These are phyloP conservation scores for Hymenoscyphus infarciens DNA, from an alignment of 2,329 filamentous ascomycete genomes.

Conservation along the genomic window DNA sequence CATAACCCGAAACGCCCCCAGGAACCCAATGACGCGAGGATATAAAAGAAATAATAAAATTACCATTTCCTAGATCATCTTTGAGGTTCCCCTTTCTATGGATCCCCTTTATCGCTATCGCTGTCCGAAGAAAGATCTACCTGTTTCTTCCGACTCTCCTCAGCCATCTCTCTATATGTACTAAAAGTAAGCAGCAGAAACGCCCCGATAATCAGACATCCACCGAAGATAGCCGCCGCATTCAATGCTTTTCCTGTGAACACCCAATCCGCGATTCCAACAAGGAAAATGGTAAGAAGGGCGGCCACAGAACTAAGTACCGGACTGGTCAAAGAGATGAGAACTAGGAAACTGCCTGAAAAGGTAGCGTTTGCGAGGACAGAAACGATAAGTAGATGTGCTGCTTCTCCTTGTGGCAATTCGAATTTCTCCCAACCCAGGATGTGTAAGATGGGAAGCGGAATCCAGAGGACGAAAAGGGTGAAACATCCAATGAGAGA, in stretches of 20 bases:
- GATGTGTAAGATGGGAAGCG: constrained; percentile 77
- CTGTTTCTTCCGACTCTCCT: constrained; percentile 65
- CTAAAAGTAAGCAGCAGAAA: constrained; percentile 88
- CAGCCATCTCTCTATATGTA: constrained; percentile 88
- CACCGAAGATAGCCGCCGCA: constrained; percentile 73
- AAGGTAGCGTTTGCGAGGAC: constrained; percentile 88
- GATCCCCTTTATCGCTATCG: constrained; percentile 37
- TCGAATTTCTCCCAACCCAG: constrained; percentile 78
- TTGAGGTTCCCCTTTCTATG: neutral
- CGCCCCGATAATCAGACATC: constrained; percentile 79
- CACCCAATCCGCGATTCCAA: constrained; percentile 86
- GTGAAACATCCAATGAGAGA: constrained; percentile 86
- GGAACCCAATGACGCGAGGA: neutral
- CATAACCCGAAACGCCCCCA: neutral
- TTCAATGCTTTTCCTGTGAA: constrained; percentile 75
- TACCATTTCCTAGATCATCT: neutral
- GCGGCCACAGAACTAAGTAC: constrained; percentile 91
- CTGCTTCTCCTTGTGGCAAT: constrained; percentile 72
- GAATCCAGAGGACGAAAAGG: constrained; percentile 83
- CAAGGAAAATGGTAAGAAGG: constrained; percentile 92
- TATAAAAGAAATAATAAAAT: neutral
- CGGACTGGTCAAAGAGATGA: constrained; percentile 89
- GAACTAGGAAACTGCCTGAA: constrained; percentile 85
- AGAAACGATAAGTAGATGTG: constrained; percentile 74
- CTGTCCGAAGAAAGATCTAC: constrained; percentile 40